Conservation (phyloP, 2,329 filamentous ascomycete genomes). For the Cercospora zeina region DNA sequence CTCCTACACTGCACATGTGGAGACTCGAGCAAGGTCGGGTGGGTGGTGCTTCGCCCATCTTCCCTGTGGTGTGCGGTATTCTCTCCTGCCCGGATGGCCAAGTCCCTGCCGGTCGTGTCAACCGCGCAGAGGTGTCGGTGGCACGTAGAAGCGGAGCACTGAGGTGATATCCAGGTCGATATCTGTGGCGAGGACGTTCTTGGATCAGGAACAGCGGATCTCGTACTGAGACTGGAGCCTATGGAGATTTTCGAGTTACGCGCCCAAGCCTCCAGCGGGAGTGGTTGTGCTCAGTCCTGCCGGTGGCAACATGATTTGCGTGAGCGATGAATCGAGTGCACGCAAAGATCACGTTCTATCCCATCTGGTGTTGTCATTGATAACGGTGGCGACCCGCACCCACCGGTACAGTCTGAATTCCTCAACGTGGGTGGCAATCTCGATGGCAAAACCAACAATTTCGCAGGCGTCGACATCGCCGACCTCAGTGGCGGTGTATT, state of each 20-base stretch:
- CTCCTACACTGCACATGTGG: too few species aligned
- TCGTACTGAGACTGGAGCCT: background rate
- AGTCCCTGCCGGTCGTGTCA: too few species aligned
- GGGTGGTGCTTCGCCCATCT: background rate
- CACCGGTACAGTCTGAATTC: slow-evolving; percentile 34
- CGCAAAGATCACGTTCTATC: background rate
- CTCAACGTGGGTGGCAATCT: slow-evolving; percentile 42
- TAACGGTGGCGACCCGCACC: background rate
- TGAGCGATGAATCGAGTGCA: background rate
- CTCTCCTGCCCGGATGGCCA: too few species aligned
- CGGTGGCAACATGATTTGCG: background rate
- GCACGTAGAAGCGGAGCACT: too few species aligned
- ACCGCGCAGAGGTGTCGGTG: too few species aligned
- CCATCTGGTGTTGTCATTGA: background rate
- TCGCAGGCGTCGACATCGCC: slow-evolving; percentile 40
- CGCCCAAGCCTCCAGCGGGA: background rate
- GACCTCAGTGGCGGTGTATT: slow-evolving; percentile 47
- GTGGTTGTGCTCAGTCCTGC: background rate
- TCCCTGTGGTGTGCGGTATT: background rate
- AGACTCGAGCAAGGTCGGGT: too few species aligned
- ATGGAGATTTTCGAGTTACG: background rate
- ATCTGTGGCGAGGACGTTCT: background rate
- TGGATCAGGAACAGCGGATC: background rate
- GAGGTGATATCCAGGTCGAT: background rate
- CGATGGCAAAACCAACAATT: slow-evolving; percentile 41